A percentile compares a stretch with the other conserved stretches of the same genome.
These are phyloP conservation scores for Botryococcus braunii DNA, from an alignment of 163 green algal species.

Conservation along the genomic window DNA sequence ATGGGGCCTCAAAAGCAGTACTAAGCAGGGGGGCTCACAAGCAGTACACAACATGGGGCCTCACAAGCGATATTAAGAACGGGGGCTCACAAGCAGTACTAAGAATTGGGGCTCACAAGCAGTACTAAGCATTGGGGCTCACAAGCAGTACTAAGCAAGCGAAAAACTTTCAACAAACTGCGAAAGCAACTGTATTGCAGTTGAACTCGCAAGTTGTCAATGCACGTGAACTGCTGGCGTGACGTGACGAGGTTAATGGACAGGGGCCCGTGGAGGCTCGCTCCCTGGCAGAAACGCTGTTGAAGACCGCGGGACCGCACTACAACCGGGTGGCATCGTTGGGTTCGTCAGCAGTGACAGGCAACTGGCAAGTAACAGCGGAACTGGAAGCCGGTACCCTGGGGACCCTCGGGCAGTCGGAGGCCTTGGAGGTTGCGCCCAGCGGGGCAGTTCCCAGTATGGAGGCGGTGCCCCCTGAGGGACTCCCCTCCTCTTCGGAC, in stretches of 20 bases:
- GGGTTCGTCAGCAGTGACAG: slow-evolving; percentile 16
- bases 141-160: not conserved
- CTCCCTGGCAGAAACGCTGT: slow-evolving; percentile 32
- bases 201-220: not conserved
- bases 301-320: slow-evolving; percentile 29
- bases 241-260: not conserved
- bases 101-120: not conserved
- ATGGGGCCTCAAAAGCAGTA: too few relatives aligned
- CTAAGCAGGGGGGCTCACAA: too few relatives aligned
- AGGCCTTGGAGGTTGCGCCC: not conserved
- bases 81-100: slow-evolving; percentile 1
- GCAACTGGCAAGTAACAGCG: slow-evolving; percentile 31
- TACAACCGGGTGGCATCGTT: slow-evolving; percentile 15
- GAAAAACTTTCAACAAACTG: not conserved
- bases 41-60: too few relatives aligned
- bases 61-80: too few relatives aligned
- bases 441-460: not conserved
- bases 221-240: not conserved
- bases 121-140: not conserved
- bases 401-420: not conserved
- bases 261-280: slow-evolving; percentile 24
- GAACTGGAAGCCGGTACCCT: slow-evolving; percentile 1
- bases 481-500: too few relatives aligned
- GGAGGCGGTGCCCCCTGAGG: too few relatives aligned
- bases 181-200: not conserved